Conservation (phyloP, 2,329 filamentous ascomycete species). For the Rutstroemia sydowiana region DNA sequence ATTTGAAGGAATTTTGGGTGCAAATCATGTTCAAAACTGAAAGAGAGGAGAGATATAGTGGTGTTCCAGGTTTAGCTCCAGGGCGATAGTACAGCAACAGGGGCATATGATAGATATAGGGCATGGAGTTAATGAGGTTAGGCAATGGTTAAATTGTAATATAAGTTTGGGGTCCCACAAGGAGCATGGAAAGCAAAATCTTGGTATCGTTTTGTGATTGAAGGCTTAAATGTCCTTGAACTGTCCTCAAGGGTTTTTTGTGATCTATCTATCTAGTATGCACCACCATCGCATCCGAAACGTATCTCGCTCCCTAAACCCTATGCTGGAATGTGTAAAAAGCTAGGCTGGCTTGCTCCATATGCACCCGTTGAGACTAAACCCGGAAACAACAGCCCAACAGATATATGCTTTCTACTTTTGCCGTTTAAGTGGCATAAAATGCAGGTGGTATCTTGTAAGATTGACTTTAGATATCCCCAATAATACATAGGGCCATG, state of each 20-base stretch:
- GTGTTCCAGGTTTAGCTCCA: constrained; percentile 50
- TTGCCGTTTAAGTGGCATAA: neutral
- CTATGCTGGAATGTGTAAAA: constrained; percentile 4
- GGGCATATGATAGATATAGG: neutral
- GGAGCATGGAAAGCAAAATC: neutral
- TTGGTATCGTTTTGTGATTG: constrained; percentile 7
- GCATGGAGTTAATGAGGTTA: constrained; percentile 5
- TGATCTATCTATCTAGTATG: constrained; percentile 7
- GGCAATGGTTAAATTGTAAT: constrained; percentile 7
- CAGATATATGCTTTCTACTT: constrained; percentile 6
- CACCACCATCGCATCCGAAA: constrained; percentile 7
- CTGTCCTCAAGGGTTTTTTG: neutral
- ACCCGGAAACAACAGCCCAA: neutral
- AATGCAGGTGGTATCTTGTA: constrained; percentile 1
- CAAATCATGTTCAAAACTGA: constrained; percentile 99
- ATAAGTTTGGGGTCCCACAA: constrained; percentile 3
- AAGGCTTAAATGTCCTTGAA: neutral
- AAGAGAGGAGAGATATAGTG: constrained; percentile 80
- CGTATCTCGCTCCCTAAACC: constrained; percentile 3
- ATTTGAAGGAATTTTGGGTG: constrained; percentile 95
- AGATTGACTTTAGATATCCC: constrained; percentile 1
- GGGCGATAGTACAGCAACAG: constrained; percentile 22
- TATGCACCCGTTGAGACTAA: constrained; percentile 4
- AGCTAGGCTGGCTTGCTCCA: constrained; percentile 4
- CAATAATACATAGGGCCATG: neutral